phyloP scores from a whole-genome alignment of 495 filamentous ascomycete species.

The Jackrogersella multiformis region DNA sequence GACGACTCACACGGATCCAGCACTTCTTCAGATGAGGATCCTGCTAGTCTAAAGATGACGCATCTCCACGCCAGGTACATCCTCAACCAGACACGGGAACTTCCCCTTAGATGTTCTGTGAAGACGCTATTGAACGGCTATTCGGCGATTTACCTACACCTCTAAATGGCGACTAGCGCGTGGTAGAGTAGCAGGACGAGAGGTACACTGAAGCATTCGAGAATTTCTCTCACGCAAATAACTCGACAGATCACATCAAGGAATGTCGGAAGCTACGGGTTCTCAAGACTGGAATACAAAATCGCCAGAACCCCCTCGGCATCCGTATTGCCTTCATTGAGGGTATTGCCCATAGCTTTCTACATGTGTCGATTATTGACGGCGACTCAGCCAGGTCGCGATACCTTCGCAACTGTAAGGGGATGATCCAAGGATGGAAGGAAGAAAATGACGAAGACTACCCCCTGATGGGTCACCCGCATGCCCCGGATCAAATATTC shows the following conservation, averaged over 20 bases:
- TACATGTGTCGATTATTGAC: not conserved
- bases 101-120: not conserved
- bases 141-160: not conserved
- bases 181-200: not conserved
- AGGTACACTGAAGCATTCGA: not conserved
- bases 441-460: not conserved
- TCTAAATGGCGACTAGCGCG: not conserved
- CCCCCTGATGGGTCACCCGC: not conserved
- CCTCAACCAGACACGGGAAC: not conserved
- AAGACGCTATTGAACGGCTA: not conserved
- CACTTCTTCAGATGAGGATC: not conserved
- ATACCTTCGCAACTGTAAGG: not conserved
- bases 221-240: not conserved
- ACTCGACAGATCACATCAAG: not conserved
- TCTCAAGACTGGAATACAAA: not conserved
- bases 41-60: not conserved
- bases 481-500: no score
- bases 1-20: not conserved
- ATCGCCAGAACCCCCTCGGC: not conserved
- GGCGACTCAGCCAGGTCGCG: not conserved
- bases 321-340: not conserved
- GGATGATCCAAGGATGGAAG: constrained; percentile 7
- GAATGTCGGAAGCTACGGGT: not conserved
- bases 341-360: not conserved
- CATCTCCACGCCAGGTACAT: not conserved